Base-by-base conservation (phyloP, 176 grass and related monocot genomes). In the Areca catechu region DNA sequence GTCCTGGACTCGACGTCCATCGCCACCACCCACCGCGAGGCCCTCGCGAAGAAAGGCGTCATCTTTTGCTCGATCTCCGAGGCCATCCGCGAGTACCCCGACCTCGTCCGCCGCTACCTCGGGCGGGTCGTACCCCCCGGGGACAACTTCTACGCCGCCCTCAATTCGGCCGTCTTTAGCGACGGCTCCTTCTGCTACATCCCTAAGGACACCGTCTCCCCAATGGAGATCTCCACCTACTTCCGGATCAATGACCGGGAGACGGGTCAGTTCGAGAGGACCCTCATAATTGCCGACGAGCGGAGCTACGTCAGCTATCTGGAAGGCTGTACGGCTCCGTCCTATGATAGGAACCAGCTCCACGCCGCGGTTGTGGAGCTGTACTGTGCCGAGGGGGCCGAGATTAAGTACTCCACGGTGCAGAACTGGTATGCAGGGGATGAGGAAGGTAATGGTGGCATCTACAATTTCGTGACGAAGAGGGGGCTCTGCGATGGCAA, bases 31-130 rank as follows among this genome's bases (percentile, higher is more conserved):
- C 87, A 91, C 69, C 61, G 86, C 4, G 66, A 77, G 58, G 87
- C 75, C 22, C 87, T 97, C 50, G 53, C 84, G 52, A 78, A 83
- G 53, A 88, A 91, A 78, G 92, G 92, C 61, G 83, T 97, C 61
- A 91, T 97, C 48, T 97, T 97, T 60, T 97, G 92, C 62, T 97
- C 92, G 53, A 97, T 97, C 72, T 97, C 92, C 20, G 92, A 97
- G 43, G 92, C 92, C 58, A 70, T 97, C 64, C 80, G 80, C 2
- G 92, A 97, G 74, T 91, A 97, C 65, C 92, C 92, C 17, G 86
- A 97, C 30, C 72, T 91, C 3, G 54, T 97, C 22, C 83, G 34
- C 59, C 74, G 82, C 56, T 76, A 97, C 50, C 71, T 97, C 17
- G 92, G 92, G 7, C 75, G 60, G 30, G 60, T 97, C 2, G 92